phyloP scores from a whole-genome alignment of 139 green algal genomes.

The Chlamydomonas asymmetrica region DNA sequence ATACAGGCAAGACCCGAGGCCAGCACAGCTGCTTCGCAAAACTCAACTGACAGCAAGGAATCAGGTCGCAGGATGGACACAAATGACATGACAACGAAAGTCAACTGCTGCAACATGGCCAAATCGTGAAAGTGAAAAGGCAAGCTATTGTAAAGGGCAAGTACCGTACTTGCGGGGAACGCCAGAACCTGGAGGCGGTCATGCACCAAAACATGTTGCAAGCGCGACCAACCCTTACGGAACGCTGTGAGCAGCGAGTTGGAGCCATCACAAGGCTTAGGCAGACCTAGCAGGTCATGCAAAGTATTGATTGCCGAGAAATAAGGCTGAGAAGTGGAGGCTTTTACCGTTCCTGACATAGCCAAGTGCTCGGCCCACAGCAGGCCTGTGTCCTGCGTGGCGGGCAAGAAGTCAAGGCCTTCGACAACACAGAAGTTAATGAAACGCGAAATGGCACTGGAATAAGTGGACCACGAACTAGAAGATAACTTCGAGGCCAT shows the following conservation, averaged over 20 bases:
- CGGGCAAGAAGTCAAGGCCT: background rate
- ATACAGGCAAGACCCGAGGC: background rate
- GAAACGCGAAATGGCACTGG: background rate
- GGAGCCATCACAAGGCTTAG: conserved; percentile 4
- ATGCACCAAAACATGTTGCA: background rate
- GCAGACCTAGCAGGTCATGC: conserved; percentile 7
- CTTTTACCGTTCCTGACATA: background rate
- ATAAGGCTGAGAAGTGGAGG: conserved; percentile 5
- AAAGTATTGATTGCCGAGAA: conserved; percentile 15
- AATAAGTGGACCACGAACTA: conserved; percentile 1
- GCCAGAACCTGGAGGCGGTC: background rate
- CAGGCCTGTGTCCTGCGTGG: background rate
- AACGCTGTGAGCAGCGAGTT: background rate
- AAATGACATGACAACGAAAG: background rate
- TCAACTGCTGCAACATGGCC: too few relatives aligned
- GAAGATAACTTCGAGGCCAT: background rate
- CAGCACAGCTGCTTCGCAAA: background rate
- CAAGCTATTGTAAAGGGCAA: too few relatives aligned
- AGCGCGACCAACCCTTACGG: conserved; percentile 7
- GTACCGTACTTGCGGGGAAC: too few relatives aligned
- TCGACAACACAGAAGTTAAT: conserved; percentile 5
- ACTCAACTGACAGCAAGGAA: background rate
- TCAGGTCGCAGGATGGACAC: background rate
- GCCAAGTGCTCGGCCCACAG: conserved; percentile 10
- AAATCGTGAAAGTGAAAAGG: too few relatives aligned